Evolutionary conservation across 2,329 filamentous ascomycete genomes (phyloP), one percentile per base, ranked within the genome.

Genomic region (Macrophomina pseudophaseolina): DNA sequence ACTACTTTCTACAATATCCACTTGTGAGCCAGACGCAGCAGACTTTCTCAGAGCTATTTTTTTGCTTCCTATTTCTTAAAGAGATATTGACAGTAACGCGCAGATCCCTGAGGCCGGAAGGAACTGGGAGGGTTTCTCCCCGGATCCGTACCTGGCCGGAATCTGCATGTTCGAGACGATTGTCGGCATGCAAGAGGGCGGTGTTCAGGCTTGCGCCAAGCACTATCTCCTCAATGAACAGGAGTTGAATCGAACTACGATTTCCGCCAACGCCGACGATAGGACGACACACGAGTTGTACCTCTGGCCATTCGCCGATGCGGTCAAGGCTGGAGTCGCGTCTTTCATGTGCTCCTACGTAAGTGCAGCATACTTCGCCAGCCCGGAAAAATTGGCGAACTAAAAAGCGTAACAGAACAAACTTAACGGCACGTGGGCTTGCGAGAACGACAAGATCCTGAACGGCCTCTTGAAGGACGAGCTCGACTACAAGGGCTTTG

Each of bases 251-350:
- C 76, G 72, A 44, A 84, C 88, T 70, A 84, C 87, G 8, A 75
- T 86, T 11, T 88, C 86, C 0, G 81, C 87, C 35, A 90, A 90
- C 70, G 80, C 90, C 4, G 87, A 90, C 67, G 89, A 91, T 72
- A 84, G 85, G 70, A 87, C 88, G 0, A 80, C 90, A 66, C 87
- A 90, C 69, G 88, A 91, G 74, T 80, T 86, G n/a, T 91, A 91
- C 65, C 80, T 88, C 1, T 91, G 87, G 84, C 88, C 89, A 0
- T 91, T 90, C 68, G 83, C 86, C 67, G 86, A 90, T 67, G 84
- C 86, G 0, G 76, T 91, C 1, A 80, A 76, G 9, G 87, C 87
- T 3, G 87, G 87, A 0, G 84, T 83, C 0, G 84, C 81, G 0
- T 85, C 84, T 0, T 76, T 90, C 44, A 91, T 91, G 88, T 90